A percentile compares a stretch with the other conserved stretches of the same genome.
Conservation (phyloP, 2,329 filamentous ascomycete genomes). For the Myrmaecium sp. region DNA sequence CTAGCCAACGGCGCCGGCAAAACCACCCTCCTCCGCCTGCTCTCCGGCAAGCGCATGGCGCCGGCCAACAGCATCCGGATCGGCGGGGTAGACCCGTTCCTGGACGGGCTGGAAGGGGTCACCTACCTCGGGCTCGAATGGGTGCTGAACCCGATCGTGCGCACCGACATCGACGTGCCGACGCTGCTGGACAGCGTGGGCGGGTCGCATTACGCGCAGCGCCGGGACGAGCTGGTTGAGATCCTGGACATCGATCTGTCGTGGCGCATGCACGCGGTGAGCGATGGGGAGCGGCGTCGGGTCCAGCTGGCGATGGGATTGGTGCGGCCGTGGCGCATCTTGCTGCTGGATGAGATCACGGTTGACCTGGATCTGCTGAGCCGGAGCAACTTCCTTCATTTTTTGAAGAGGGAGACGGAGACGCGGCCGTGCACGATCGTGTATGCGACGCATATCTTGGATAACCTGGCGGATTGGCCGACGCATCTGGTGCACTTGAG, state of each 20-base stretch:
- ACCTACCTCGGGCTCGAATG: constrained; percentile 96
- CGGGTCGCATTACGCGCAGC: constrained; percentile 63
- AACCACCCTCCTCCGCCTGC: constrained; percentile 84
- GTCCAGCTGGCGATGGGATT: constrained; percentile 96
- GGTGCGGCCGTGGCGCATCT: constrained; percentile 74
- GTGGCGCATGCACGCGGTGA: constrained; percentile 95
- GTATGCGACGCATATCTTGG: constrained; percentile 93
- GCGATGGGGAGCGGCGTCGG: constrained; percentile 75
- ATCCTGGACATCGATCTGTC: constrained; percentile 83
- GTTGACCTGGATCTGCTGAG: constrained; percentile 86
- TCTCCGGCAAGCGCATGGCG: constrained; percentile 87
- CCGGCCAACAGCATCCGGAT: constrained; percentile 59
- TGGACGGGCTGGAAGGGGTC: constrained; percentile 74
- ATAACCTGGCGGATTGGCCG: constrained; percentile 88
- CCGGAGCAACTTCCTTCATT: constrained; percentile 68
- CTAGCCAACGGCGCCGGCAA: constrained; percentile 88
- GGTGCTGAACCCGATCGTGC: constrained; percentile 93
- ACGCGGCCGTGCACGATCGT: constrained; percentile 73
- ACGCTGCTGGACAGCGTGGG: constrained; percentile 76
- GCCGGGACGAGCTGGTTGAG: constrained; percentile 69
- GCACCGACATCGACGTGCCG: constrained; percentile 80
- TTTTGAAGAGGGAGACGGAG: constrained; percentile 77
- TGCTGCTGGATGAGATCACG: constrained; percentile 90
- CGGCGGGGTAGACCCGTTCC: constrained; percentile 79
- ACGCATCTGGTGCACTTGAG: constrained; percentile 95